Conservation (phyloP, 768 basidiomycete species). For the Phylloporus sp. region DNA sequence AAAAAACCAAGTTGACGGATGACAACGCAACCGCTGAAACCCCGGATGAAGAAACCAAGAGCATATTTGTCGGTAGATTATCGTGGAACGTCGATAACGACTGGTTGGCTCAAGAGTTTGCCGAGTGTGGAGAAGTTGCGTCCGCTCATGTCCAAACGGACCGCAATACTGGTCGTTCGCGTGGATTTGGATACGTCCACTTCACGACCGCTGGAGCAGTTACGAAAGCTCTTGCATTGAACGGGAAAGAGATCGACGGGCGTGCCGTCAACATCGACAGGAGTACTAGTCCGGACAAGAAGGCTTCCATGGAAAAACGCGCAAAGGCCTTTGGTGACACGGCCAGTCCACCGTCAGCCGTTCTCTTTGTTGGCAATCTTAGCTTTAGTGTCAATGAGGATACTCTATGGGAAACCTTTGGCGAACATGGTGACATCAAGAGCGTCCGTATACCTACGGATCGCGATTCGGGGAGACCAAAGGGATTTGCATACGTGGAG, state of each 20-base stretch:
- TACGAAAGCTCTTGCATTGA: conserved; percentile 74
- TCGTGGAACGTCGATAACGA: conserved; percentile 98
- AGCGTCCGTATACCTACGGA: conserved; percentile 90
- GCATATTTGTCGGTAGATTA: conserved; percentile 88
- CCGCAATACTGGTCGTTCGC: conserved; percentile 75
- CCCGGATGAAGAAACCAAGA: conserved; percentile 48
- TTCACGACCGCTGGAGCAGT: conserved; percentile 69
- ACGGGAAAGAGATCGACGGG: conserved; percentile 90
- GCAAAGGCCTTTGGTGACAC: conserved; percentile 76
- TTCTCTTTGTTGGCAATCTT: conserved; percentile 90
- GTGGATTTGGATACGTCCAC: conserved; percentile 82
- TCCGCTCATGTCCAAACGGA: conserved; percentile 88
- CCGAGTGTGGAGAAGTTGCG: conserved; percentile 81
- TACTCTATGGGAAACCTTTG: conserved; percentile 84
- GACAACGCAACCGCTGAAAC: conserved; percentile 38
- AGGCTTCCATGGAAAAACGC: conserved; percentile 57
- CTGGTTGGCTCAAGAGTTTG: conserved; percentile 89
- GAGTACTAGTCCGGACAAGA: conserved; percentile 59
- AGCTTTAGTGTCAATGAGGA: conserved; percentile 81
- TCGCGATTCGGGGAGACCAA: conserved; percentile 82
- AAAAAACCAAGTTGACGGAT: conserved; percentile 79
- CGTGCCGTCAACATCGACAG: conserved; percentile 84
- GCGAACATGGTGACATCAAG: conserved; percentile 80
- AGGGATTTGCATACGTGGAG: conserved; percentile 97
- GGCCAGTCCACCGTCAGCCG: conserved; percentile 60